Evolutionary conservation across 371 early-diverging fungal species (phyloP).

Genomic region (Zychaea mexicana): DNA sequence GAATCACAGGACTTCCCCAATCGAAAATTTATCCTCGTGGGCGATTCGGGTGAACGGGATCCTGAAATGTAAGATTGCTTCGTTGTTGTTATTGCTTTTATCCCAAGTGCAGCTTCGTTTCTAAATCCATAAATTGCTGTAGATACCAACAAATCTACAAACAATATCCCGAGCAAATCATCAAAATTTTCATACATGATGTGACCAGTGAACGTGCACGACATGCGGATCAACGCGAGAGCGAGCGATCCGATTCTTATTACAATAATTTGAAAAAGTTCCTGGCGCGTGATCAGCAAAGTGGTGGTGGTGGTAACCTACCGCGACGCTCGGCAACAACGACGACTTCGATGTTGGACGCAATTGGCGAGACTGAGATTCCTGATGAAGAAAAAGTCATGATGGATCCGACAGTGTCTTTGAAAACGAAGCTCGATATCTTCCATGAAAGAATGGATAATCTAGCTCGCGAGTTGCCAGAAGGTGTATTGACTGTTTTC

Average conservation of each 20-base stretch:
- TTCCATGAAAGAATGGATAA: constrained; percentile 42
- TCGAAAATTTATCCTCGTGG: constrained; percentile 69
- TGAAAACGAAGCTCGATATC: constrained; percentile 35
- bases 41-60: constrained; percentile 74
- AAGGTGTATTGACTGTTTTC: constrained; percentile 43
- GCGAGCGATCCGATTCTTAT: constrained; percentile 25
- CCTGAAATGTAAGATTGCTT: constrained; percentile 52
- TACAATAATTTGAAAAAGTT: constrained; percentile 30
- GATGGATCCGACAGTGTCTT: constrained; percentile 33
- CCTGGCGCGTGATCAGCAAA: constrained; percentile 25
- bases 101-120: background rate
- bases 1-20: constrained; percentile 41
- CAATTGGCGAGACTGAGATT: constrained; percentile 37
- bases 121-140: background rate
- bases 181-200: constrained; percentile 71
- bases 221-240: constrained; percentile 27
- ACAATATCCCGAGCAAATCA: constrained; percentile 53
- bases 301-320: background rate
- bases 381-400: constrained; percentile 33
- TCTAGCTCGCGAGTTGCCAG: constrained; percentile 26
- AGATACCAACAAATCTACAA: constrained; percentile 50
- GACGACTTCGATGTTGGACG: constrained; percentile 38
- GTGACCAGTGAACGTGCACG: constrained; percentile 52
- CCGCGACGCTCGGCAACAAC: constrained; percentile 19
- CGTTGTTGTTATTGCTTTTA: background rate